Base-by-base conservation (phyloP, 139 green algal species). In the Micractinium conductrix region DNA sequence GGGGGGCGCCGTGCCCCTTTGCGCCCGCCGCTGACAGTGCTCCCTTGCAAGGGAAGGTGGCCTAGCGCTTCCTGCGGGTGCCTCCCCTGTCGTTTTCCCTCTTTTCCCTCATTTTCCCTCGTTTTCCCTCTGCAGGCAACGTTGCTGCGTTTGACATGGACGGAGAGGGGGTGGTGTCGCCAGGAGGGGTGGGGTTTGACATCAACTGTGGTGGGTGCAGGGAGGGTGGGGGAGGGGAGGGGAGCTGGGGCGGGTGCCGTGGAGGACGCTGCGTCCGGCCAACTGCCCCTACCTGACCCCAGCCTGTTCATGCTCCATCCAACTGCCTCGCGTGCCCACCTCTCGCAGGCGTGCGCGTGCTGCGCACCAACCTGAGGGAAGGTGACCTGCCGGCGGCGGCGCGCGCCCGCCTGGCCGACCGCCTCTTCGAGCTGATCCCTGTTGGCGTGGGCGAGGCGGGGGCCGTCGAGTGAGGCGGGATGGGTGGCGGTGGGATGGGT, bases 111-210 rank as follows among this genome's bases (percentile, higher is more conserved):
- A 9, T 21, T 16, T 16, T 21, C 2, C 53, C 53, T 21, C 10
- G 2, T 21, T 28, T 22, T 37, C 21, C 19, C 24, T 68, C 19
- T 26, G 8, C 62, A 70, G 62, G 83, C 35, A 87, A 87, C 48
- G 83, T 87, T 12, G 83, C 83, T 24, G 83, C 83, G 1, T 87
- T 87, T 58, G 83, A 87, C 79, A 79, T 86, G 83, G 78, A 86
- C 17, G 38, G 43, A 14, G 35, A 79, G n/a, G 43, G 55, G 33
- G 76, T 87, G 35, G 83, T 87, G 24, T 68, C 35, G 16, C 83
- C 75, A 35, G 83, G 83, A 1, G 83, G 83, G 40, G 83, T 87
- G 37, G 83, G 83, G 0, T 87, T 87, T 42, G 83, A 87, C 68
- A 87, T 87, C 40, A 75, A 75, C 69, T 75, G 69, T n/a, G 62